These are phyloP conservation scores for Blastomyces emzantsi DNA, from an alignment of 2,329 filamentous ascomycete species.

Conservation along the genomic window DNA sequence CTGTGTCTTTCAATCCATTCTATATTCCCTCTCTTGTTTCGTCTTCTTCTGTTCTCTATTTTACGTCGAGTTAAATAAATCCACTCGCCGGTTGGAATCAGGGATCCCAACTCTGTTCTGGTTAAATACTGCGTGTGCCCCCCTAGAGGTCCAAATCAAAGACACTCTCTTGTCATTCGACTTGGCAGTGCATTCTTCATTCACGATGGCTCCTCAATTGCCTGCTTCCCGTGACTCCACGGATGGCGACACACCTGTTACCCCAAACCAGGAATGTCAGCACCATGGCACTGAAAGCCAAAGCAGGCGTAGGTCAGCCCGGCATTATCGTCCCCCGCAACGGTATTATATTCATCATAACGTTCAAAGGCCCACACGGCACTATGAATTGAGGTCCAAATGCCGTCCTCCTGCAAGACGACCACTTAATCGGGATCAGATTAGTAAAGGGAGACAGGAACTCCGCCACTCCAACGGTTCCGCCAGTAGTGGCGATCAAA, in stretches of 20 bases:
- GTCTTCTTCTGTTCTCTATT: background rate
- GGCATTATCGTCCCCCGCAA: background rate
- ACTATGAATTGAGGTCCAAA: background rate
- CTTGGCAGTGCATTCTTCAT: background rate
- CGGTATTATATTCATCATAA: background rate
- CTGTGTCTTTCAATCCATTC: background rate
- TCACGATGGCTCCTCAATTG: background rate
- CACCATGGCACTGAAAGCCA: background rate
- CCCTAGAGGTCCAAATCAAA: background rate
- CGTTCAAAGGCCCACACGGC: background rate
- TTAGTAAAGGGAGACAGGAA: background rate
- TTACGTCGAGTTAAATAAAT: background rate
- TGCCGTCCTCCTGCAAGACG: background rate
- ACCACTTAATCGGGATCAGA: background rate
- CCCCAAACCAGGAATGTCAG: background rate
- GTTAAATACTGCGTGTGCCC: background rate
- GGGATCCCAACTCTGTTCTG: background rate
- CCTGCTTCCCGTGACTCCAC: background rate
- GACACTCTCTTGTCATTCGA: background rate
- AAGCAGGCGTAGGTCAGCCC: background rate
- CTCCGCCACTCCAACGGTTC: background rate
- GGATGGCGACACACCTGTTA: background rate
- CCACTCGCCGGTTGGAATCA: background rate
- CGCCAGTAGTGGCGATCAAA: background rate
- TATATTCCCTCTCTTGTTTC: background rate